A percentile compares a stretch with the other conserved stretches of the same genome.
Conservation (phyloP, 2,329 filamentous ascomycete species). For the Hymenoscyphus salicellus region DNA sequence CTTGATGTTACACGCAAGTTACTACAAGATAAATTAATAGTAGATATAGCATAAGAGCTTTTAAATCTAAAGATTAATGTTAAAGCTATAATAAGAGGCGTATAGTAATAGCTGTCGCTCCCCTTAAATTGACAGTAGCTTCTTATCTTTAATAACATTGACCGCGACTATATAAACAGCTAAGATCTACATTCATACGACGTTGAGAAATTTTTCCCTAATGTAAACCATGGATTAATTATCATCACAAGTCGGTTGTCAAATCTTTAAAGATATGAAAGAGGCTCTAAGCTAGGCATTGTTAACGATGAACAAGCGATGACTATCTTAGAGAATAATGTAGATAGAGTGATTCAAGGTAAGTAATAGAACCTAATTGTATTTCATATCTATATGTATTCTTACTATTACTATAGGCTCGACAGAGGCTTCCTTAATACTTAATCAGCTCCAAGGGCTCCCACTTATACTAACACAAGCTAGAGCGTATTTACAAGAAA, state of each 20-base stretch:
- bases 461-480: conserved; percentile 47
- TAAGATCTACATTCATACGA: conserved; percentile 16
- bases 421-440: conserved; percentile 10
- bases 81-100: conserved; percentile 12
- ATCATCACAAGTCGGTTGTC: conserved; percentile 24
- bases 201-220: conserved; percentile 12
- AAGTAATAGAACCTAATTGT: conserved; percentile 12
- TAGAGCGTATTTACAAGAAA: conserved; percentile 43
- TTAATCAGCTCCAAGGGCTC: conserved; percentile 36
- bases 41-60: not conserved
- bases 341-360: conserved; percentile 9
- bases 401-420: conserved; percentile 10
- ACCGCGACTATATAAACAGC: conserved; percentile 19
- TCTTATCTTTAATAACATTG: conserved; percentile 39
- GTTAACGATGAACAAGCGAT: conserved; percentile 13
- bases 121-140: conserved; percentile 35
- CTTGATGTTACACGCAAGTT: conserved; percentile 12
- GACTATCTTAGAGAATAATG: conserved; percentile 14
- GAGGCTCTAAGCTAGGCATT: conserved; percentile 12
- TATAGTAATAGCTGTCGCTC: conserved; percentile 12
- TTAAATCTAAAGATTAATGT: too few relatives aligned
- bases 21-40: conserved; percentile 9
- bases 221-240: conserved; percentile 18
- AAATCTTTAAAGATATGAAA: conserved; percentile 12
- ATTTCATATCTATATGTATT: conserved; percentile 9